Conservation (phyloP, 495 filamentous ascomycete species). For the Baudoinia panamericana region DNA sequence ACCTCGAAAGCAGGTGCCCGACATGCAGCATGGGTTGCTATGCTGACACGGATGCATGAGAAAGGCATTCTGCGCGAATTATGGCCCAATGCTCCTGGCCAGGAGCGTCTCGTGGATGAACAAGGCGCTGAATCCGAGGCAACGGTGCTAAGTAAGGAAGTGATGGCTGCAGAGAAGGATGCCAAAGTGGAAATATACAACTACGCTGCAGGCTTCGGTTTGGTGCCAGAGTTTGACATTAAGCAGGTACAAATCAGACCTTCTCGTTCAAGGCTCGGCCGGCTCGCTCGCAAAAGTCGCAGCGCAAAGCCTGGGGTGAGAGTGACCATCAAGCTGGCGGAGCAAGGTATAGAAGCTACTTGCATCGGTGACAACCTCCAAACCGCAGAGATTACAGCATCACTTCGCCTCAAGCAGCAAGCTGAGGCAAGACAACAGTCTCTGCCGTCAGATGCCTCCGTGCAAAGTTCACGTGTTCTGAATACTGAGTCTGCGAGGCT, state of each 20-base stretch:
- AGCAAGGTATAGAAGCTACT: constrained; percentile 32
- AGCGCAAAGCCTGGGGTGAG: constrained; percentile 19
- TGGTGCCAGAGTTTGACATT: constrained; percentile 27
- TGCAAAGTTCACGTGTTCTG: constrained; percentile 16
- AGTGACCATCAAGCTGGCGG: constrained; percentile 31
- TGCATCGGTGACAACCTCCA: constrained; percentile 22
- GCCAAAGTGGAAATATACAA: constrained; percentile 34
- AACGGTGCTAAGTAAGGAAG: neutral
- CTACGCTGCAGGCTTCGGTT: constrained; percentile 36
- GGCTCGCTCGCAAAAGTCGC: neutral
- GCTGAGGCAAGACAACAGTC: constrained; percentile 26
- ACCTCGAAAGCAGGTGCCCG: constrained; percentile 6
- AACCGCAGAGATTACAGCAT: constrained; percentile 31
- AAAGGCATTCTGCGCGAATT: constrained; percentile 8
- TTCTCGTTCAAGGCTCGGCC: constrained; percentile 2
- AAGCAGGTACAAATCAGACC: constrained; percentile 5
- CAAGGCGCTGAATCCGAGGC: neutral
- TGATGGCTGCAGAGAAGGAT: constrained; percentile 15
- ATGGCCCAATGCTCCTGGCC: neutral
- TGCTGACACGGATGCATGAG: constrained; percentile 11
- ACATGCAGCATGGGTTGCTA: constrained; percentile 14
- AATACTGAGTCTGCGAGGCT: constrained; percentile 31
- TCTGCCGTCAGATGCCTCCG: constrained; percentile 24
- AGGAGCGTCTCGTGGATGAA: neutral
- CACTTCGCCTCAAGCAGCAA: constrained; percentile 26